A percentile compares a stretch with the other conserved stretches of the same genome.
phyloP scores from a whole-genome alignment of 1,139 yeast species.

The Candida anutae region DNA sequence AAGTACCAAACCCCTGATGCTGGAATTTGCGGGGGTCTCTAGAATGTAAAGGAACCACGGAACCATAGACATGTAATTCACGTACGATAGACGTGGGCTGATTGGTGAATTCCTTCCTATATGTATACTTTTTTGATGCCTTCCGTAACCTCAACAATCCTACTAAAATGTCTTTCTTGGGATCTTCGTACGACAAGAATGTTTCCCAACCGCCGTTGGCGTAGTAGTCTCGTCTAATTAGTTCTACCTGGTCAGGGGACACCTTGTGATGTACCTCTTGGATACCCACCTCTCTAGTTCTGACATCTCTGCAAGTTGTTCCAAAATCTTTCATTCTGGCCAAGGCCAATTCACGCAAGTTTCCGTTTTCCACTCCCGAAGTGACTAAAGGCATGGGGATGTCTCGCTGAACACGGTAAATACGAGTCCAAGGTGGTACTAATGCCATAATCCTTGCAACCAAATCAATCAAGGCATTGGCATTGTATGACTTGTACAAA shows the following conservation, averaged over 20 bases:
- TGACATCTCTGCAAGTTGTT: slow-evolving; percentile 91
- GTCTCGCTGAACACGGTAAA: slow-evolving; percentile 96
- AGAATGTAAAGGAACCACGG: slow-evolving; percentile 95
- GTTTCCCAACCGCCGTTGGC: slow-evolving; percentile 99
- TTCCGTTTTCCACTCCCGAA: slow-evolving; percentile 97
- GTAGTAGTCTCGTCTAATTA: slow-evolving; percentile 89
- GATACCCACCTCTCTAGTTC: slow-evolving; percentile 97
- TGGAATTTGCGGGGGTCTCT: slow-evolving; percentile 97
- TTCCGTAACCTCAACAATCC: slow-evolving; percentile 84
- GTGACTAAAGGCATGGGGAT: slow-evolving; percentile 99
- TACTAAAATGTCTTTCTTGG: slow-evolving; percentile 89
- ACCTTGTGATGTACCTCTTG: slow-evolving; percentile 98
- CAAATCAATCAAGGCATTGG: slow-evolving; percentile 86
- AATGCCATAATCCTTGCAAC: slow-evolving; percentile 93
- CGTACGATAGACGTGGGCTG: slow-evolving; percentile 92
- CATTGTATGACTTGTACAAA: slow-evolving; percentile 86
- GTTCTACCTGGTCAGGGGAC: slow-evolving; percentile 93
- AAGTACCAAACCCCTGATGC: slow-evolving; percentile 98
- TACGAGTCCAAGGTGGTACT: slow-evolving; percentile 99
- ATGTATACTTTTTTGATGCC: slow-evolving; percentile 85
- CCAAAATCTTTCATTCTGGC: slow-evolving; percentile 99
- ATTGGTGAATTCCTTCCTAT: slow-evolving; percentile 74
- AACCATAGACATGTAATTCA: slow-evolving; percentile 94
- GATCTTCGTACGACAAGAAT: slow-evolving; percentile 91
- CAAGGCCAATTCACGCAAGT: slow-evolving; percentile 86